phyloP scores from a whole-genome alignment of 306 rosid genomes.

The Quercus ilex region DNA sequence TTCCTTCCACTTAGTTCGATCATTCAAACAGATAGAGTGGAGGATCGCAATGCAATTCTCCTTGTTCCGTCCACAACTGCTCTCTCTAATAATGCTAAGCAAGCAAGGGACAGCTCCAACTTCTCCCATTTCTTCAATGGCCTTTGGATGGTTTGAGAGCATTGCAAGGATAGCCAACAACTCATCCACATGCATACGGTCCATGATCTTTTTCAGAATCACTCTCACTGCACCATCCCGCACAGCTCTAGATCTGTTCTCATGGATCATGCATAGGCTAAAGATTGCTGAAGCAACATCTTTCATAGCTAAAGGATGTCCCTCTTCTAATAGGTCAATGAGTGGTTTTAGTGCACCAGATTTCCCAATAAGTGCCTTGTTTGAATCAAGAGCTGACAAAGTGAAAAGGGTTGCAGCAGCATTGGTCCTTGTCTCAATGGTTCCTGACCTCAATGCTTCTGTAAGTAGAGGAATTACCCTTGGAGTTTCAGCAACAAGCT shows the following conservation, averaged over 20 bases:
- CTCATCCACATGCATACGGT: conserved; percentile 54
- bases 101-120: conserved; percentile 66
- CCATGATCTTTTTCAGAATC: conserved; percentile 53
- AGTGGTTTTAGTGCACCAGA: conserved; percentile 70
- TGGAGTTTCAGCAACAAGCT: conserved; percentile 77
- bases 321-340: conserved; percentile 75
- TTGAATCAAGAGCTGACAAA: conserved; percentile 85
- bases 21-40: conserved; percentile 59
- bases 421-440: conserved; percentile 75
- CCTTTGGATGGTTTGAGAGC: conserved; percentile 65
- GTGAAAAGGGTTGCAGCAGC: conserved; percentile 92
- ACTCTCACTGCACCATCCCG: conserved; percentile 65
- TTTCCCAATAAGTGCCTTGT: conserved; percentile 81
- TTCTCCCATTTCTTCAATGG: conserved; percentile 76
- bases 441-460: conserved; percentile 70
- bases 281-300: conserved; percentile 90
- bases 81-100: conserved; percentile 60
- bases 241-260: conserved; percentile 80
- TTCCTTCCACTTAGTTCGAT: conserved; percentile 76
- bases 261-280: conserved; percentile 60
- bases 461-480: conserved; percentile 59
- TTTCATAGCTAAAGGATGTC: conserved; percentile 67
- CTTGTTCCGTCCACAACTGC: conserved; percentile 64
- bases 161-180: conserved; percentile 71
- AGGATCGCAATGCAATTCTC: conserved; percentile 79